Evolutionary conservation across 2,329 filamentous ascomycete genomes (phyloP).

Genomic region (Monilinia laxa): DNA sequence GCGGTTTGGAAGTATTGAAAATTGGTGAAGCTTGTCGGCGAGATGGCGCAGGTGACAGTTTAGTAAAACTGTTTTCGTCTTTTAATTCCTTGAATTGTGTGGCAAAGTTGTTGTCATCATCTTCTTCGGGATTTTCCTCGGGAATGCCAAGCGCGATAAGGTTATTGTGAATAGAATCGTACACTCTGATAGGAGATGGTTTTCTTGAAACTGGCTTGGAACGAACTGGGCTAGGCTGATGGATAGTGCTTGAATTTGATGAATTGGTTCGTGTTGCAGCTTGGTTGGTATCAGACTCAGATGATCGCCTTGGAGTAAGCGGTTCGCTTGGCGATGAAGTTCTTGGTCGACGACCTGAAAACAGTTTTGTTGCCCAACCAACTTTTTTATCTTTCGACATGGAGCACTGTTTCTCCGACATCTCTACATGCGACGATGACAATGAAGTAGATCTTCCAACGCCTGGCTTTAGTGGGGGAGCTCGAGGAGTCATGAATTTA

Average conservation of each 20-base stretch:
- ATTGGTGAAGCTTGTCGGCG: slow-evolving; percentile 24
- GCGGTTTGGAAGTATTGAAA: slow-evolving; percentile 32
- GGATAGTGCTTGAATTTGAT: slow-evolving; percentile 4
- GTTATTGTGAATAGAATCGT: neutral
- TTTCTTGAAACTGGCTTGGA: slow-evolving; percentile 25
- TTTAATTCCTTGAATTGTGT: slow-evolving; percentile 37
- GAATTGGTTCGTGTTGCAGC: slow-evolving; percentile 25
- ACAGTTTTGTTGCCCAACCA: slow-evolving; percentile 23
- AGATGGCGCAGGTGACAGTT: slow-evolving; percentile 35
- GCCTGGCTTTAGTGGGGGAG: slow-evolving; percentile 52
- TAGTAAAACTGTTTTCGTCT: slow-evolving; percentile 33
- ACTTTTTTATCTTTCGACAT: slow-evolving; percentile 24
- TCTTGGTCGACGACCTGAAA: slow-evolving; percentile 18
- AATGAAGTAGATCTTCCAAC: slow-evolving; percentile 39
- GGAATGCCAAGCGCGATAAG: slow-evolving; percentile 42
- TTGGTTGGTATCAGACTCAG: slow-evolving; percentile 5
- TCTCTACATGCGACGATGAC: slow-evolving; percentile 1
- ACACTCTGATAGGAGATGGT: slow-evolving; percentile 27
- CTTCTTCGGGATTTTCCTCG: slow-evolving; percentile 52
- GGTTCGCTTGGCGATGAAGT: slow-evolving; percentile 41
- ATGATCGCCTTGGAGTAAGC: slow-evolving; percentile 7
- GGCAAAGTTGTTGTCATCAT: slow-evolving; percentile 66
- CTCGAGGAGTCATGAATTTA: slow-evolving; percentile 70
- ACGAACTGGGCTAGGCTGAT: neutral
- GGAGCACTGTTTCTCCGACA: neutral